Evolutionary conservation across 768 basidiomycete species (phyloP).

Genomic region (Rhizopogon vesiculosus): DNA sequence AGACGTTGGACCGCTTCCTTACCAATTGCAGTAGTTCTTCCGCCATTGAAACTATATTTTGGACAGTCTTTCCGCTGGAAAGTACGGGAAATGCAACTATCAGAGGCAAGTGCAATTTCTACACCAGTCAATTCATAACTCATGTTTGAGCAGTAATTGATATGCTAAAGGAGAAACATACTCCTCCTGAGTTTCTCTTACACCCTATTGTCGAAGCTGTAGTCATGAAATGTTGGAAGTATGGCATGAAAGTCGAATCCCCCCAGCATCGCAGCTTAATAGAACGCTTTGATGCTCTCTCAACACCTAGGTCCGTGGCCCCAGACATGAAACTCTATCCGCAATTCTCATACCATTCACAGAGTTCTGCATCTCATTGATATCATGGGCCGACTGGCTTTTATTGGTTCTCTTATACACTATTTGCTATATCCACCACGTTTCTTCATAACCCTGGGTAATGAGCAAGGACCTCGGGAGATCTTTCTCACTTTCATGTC

Average conservation of each 20-base stretch:
- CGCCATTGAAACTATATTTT: constrained; percentile 46
- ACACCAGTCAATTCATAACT: neutral
- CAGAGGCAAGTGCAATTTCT: constrained; percentile 25
- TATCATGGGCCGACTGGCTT: constrained; percentile 31
- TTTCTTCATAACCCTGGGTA: constrained; percentile 18
- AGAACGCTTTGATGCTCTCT: constrained; percentile 31
- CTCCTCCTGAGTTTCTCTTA: constrained; percentile 32
- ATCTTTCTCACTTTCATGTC: constrained; percentile 35
- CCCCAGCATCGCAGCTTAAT: constrained; percentile 3
- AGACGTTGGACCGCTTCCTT: constrained; percentile 41
- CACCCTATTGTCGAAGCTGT: constrained; percentile 39
- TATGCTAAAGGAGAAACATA: constrained; percentile 27
- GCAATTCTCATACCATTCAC: neutral
- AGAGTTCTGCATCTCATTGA: constrained; percentile 46
- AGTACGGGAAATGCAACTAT: constrained; percentile 13
- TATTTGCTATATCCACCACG: constrained; percentile 39
- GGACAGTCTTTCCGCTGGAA: constrained; percentile 38
- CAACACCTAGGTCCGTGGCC: constrained; percentile 41
- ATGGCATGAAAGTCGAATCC: constrained; percentile 16
- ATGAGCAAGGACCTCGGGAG: constrained; percentile 29
- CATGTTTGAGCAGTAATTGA: constrained; percentile 34
- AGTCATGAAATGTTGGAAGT: constrained; percentile 37
- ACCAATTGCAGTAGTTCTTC: constrained; percentile 30
- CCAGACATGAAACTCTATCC: neutral
- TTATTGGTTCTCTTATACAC: constrained; percentile 37